A percentile compares a stretch with the other conserved stretches of the same genome.
Evolutionary conservation across 192 early-diverging fungal genomes (phyloP).

Genomic region (Spizellomyces sp.): DNA sequence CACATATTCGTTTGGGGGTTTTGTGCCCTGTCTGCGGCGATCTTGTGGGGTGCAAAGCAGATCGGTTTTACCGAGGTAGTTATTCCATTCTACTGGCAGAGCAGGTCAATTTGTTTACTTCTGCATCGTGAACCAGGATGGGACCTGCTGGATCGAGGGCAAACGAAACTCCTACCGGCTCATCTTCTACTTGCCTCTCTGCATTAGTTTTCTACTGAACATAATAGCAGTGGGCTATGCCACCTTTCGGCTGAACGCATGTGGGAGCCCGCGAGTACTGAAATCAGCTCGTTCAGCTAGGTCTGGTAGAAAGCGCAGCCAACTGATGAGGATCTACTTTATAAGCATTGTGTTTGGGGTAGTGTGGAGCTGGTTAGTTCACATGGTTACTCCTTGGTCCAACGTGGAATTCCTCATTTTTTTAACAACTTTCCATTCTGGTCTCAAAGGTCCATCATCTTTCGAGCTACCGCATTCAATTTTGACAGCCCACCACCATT

Average conservation of each 20-base stretch:
- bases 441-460: conserved; percentile 15
- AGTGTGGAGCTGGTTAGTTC: conserved; percentile 8
- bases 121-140: background rate
- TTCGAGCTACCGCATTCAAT: conserved; percentile 17
- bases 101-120: background rate
- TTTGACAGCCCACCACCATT: conserved; percentile 12
- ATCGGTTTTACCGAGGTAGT: conserved; percentile 18
- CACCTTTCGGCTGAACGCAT: conserved; percentile 9
- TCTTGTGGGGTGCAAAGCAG: conserved; percentile 6
- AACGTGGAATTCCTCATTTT: background rate
- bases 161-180: conserved; percentile 18
- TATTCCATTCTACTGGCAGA: no score
- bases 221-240: conserved; percentile 11
- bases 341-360: conserved; percentile 11
- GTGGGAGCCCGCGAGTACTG: background rate
- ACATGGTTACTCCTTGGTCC: no score
- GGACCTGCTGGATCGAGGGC: conserved; percentile 24
- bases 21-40: conserved; percentile 9
- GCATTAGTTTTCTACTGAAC: conserved; percentile 2
- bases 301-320: conserved; percentile 7
- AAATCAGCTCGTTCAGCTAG: no score
- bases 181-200: conserved; percentile 18
- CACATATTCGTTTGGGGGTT: conserved; percentile 16
- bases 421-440: background rate
- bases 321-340: conserved; percentile 12